Percentiles rank a stretch among this genome's conserved stretches.
Evolutionary conservation across 2,329 filamentous ascomycete genomes (phyloP).

Genomic region (Epichloe brachyelytri): DNA sequence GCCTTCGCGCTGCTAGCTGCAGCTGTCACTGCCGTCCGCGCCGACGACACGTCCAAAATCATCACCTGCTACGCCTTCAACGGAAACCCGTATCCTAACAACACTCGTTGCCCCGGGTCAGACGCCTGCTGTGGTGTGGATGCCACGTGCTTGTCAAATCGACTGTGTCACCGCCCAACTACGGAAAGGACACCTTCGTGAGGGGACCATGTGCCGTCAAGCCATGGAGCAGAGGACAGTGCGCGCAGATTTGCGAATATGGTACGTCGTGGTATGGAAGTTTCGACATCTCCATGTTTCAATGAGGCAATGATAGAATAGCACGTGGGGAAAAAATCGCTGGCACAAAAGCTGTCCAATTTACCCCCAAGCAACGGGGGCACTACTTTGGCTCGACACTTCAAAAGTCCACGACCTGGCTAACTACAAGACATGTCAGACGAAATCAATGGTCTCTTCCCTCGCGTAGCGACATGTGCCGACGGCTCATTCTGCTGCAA

Average conservation of each 20-base stretch:
- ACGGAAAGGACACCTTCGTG: not conserved
- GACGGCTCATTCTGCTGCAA: slow-evolving; percentile 4
- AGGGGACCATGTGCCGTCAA: slow-evolving; percentile 1
- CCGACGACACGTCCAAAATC: not conserved
- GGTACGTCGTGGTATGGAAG: not conserved
- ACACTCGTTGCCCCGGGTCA: slow-evolving; percentile 2
- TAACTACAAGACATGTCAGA: not conserved
- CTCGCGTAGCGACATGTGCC: not conserved
- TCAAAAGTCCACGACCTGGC: too few relatives aligned
- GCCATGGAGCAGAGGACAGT: not conserved
- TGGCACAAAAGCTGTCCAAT: too few relatives aligned
- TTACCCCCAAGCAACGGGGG: too few relatives aligned
- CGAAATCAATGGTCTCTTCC: not conserved
- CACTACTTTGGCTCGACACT: too few relatives aligned
- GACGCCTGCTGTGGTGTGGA: slow-evolving; percentile 1
- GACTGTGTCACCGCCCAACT: not conserved
- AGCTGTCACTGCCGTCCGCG: not conserved
- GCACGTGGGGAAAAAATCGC: not conserved
- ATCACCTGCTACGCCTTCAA: not conserved
- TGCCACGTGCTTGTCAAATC: slow-evolving; percentile 1
- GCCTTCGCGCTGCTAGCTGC: not conserved
- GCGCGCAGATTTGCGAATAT: slow-evolving; percentile 1
- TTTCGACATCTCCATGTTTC: too few relatives aligned
- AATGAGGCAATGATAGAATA: too few relatives aligned
- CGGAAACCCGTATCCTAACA: not conserved